Base-by-base conservation (phyloP, 1,284 basidiomycete genomes). In the Ustilago bromivora region DNA sequence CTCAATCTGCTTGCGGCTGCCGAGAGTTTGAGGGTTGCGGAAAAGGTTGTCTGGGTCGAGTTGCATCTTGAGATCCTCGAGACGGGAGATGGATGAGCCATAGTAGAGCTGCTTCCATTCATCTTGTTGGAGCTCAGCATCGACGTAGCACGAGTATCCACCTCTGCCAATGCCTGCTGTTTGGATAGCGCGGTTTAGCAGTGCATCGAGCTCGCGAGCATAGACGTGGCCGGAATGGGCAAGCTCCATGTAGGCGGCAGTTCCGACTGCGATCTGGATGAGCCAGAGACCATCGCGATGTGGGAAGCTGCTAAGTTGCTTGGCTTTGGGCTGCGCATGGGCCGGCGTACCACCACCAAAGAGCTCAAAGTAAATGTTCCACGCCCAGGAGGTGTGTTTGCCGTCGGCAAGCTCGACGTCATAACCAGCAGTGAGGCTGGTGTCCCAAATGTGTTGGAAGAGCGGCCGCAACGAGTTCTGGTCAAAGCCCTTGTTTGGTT, bases 341-440 rank as follows among this genome's bases (percentile, higher is more conserved):
- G 69, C 71, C 0, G 77, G 61, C 3, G 28, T 52, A 6, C 61
- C 63, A 9, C 81, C 82, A n/a, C 82, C 82, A 56, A 76, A 82
- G 19, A 84, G 58, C 66, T 84, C 82, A 40, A 84, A 65, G 61
- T 82, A 84, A 23, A 84, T 74, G 61, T 84, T 83, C 82, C 82
- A 84, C 8, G 49, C 65, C 73, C 75, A 84, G 9, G 64, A 53
- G 19, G 41, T 19, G 17, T 55, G 52, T 41, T 65, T 69, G 36
- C 77, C 70, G 34, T 76, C 57, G 15, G 61, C 38, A 1, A 74
- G 66, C 13, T 66, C 49, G n/a, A 59, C 64, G 8, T 76, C 23
- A 6, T 61, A 35, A 8, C 71, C 75, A 9, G 61, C 36, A 0
- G 53, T 40, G 17, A 61, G n/a, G 19, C 64, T 67, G 11, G 71